Evolutionary conservation across 768 basidiomycete species (phyloP).

Genomic region (Pisolithus marmoratus): DNA sequence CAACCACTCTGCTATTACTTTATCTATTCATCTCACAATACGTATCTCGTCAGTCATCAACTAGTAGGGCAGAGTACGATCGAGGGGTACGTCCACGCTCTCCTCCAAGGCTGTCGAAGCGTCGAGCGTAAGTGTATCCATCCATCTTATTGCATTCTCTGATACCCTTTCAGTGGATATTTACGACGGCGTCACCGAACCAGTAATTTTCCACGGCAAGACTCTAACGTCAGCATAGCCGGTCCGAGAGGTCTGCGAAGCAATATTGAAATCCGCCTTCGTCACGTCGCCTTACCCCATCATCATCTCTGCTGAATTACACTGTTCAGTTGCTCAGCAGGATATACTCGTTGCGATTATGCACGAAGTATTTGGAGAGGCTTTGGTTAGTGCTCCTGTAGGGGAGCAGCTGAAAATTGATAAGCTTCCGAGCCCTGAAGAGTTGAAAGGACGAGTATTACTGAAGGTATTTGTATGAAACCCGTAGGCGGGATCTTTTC

Average conservation of each 20-base stretch:
- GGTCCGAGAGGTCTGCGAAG: slow-evolving; percentile 70
- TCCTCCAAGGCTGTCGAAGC: slow-evolving; percentile 83
- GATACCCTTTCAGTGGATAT: slow-evolving; percentile 64
- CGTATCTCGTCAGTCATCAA: slow-evolving; percentile 83
- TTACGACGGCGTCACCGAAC: slow-evolving; percentile 82
- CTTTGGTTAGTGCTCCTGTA: too few relatives aligned
- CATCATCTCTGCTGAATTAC: slow-evolving; percentile 90
- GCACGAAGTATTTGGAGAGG: too few relatives aligned
- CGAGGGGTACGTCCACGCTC: slow-evolving; percentile 88
- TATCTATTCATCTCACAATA: slow-evolving; percentile 89
- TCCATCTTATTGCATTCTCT: neutral
- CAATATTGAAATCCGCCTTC: too few relatives aligned
- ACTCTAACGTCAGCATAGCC: slow-evolving; percentile 83
- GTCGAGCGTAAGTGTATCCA: too few relatives aligned
- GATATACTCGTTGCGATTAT: too few relatives aligned
- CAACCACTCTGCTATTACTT: slow-evolving; percentile 87
- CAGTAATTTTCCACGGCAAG: slow-evolving; percentile 83
- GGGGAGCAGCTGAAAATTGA: too few relatives aligned
- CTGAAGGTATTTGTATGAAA: slow-evolving; percentile 37
- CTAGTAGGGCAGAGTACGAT: slow-evolving; percentile 84
- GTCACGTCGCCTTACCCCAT: slow-evolving; percentile 86
- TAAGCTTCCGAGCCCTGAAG: too few relatives aligned
- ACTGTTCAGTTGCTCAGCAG: slow-evolving; percentile 79
- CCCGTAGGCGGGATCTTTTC: neutral
- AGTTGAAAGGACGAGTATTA: too few relatives aligned